Evolutionary conservation across 495 filamentous ascomycete genomes (phyloP).

Genomic region (Aspergillus egyptiacus): DNA sequence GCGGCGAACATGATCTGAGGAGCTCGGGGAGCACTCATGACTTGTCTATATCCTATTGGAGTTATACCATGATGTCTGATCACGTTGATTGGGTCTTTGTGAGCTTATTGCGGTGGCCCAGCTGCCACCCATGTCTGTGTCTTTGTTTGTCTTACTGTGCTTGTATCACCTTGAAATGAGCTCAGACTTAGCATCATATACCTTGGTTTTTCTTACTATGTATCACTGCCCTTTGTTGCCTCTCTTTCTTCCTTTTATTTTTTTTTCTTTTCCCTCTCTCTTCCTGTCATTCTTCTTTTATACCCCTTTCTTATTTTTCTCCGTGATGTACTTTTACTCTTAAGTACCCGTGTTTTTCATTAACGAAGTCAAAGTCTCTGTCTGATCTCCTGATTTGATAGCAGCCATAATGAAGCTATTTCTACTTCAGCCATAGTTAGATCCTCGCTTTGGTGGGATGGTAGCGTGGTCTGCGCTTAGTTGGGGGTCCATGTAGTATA

Average conservation of each 20-base stretch:
- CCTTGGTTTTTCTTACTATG: constrained; percentile 9
- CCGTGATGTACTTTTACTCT: constrained; percentile 31
- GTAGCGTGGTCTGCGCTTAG: too few species aligned
- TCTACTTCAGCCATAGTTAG: neutral
- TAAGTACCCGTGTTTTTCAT: constrained; percentile 8
- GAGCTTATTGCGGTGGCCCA: neutral
- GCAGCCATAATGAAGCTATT: constrained; percentile 1
- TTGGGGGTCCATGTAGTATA: too few species aligned
- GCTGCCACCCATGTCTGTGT: constrained; percentile 2
- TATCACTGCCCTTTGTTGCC: too few species aligned
- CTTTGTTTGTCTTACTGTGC: constrained; percentile 6
- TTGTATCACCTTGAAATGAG: constrained; percentile 5
- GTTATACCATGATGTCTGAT: constrained; percentile 10
- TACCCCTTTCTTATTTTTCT: constrained; percentile 26
- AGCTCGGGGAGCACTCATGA: constrained; percentile 10
- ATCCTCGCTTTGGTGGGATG: too few species aligned
- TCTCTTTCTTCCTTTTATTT: constrained; percentile 18
- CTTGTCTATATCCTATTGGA: constrained; percentile 16
- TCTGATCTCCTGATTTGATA: constrained; percentile 13
- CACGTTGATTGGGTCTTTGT: constrained; percentile 9
- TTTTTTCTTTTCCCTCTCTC: constrained; percentile 16
- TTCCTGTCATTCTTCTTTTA: constrained; percentile 21
- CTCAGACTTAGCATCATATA: neutral
- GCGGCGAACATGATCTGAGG: constrained; percentile 36
- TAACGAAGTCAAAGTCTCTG: constrained; percentile 20